Evolutionary conservation across 768 basidiomycete species (phyloP).

Genomic region (Sporobolomyces pararoseus): DNA sequence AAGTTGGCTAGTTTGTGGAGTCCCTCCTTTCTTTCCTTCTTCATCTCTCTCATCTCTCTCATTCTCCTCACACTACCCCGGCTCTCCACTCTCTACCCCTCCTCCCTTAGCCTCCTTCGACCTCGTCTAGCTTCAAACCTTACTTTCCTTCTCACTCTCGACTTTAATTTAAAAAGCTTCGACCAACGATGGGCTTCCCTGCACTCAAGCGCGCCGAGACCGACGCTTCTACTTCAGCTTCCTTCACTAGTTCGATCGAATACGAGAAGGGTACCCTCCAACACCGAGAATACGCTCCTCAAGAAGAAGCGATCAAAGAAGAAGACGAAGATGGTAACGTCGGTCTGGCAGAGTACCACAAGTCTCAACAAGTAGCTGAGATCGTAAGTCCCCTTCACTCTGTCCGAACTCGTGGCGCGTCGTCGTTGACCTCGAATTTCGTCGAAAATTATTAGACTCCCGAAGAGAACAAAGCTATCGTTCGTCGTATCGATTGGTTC

Average conservation of each 20-base stretch:
- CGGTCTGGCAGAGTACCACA: conserved; percentile 21
- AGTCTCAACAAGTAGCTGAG: conserved; percentile 15
- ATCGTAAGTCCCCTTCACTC: too few relatives aligned
- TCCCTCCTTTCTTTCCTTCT: conserved; percentile 11
- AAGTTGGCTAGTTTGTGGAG: neutral
- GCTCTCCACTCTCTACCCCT: neutral
- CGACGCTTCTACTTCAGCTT: neutral
- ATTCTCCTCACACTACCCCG: conserved; percentile 5
- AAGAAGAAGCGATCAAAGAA: conserved; percentile 16
- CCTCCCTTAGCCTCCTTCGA: neutral
- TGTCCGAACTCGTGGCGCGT: too few relatives aligned
- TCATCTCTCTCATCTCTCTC: neutral
- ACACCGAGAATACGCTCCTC: conserved; percentile 24
- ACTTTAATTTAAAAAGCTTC: neutral
- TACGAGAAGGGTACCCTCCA: conserved; percentile 14
- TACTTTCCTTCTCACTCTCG: neutral
- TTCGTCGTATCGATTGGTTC: conserved; percentile 47
- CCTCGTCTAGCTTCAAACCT: neutral
- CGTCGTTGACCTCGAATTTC: neutral
- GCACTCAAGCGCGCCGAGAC: conserved; percentile 28
- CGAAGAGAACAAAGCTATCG: conserved; percentile 28
- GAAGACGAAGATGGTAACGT: conserved; percentile 30
- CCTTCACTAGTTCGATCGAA: conserved; percentile 20
- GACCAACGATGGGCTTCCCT: conserved; percentile 16
- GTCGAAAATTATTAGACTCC: too few relatives aligned